Conservation (phyloP, 2,329 filamentous ascomycete species). For the Colletotrichum sansevieriae region DNA sequence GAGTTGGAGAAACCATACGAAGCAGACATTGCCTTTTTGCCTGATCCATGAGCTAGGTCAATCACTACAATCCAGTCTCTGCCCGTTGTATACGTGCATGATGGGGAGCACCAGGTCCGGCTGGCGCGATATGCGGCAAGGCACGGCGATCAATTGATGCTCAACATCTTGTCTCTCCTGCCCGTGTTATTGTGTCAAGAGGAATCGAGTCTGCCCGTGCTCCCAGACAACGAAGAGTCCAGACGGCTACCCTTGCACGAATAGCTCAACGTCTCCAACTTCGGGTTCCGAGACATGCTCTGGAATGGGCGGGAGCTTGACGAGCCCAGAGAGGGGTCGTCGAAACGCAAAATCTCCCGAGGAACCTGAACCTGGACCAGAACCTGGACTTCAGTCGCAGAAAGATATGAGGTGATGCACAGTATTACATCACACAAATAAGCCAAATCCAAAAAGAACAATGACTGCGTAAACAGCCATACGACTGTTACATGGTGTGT, state of each 20-base stretch:
- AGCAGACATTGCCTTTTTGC: neutral
- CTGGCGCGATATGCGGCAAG: slow-evolving; percentile 17
- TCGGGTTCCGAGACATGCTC: slow-evolving; percentile 34
- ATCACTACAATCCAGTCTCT: neutral
- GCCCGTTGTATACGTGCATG: neutral
- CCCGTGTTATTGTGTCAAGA: slow-evolving; percentile 8
- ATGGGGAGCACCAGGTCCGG: neutral
- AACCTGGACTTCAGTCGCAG: neutral
- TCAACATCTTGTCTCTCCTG: neutral
- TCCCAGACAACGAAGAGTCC: slow-evolving; percentile 1
- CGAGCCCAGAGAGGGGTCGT: slow-evolving; percentile 21
- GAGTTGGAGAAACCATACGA: slow-evolving; percentile 36
- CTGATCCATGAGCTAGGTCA: slow-evolving; percentile 6
- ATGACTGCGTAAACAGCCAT: neutral
- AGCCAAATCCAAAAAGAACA: slow-evolving; percentile 9
- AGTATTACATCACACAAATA: neutral
- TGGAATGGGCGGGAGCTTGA: slow-evolving; percentile 24
- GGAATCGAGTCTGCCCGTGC: slow-evolving; percentile 10
- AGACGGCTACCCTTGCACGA: slow-evolving; percentile 24
- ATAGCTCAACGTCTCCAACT: slow-evolving; percentile 36
- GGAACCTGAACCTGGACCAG: neutral
- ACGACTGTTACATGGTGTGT: slow-evolving; percentile 31
- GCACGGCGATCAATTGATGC: slow-evolving; percentile 4
- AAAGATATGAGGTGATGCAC: too few relatives aligned
- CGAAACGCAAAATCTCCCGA: slow-evolving; percentile 29